Base-by-base conservation (phyloP, 2,329 filamentous ascomycete genomes). In the Coniella vitis region DNA sequence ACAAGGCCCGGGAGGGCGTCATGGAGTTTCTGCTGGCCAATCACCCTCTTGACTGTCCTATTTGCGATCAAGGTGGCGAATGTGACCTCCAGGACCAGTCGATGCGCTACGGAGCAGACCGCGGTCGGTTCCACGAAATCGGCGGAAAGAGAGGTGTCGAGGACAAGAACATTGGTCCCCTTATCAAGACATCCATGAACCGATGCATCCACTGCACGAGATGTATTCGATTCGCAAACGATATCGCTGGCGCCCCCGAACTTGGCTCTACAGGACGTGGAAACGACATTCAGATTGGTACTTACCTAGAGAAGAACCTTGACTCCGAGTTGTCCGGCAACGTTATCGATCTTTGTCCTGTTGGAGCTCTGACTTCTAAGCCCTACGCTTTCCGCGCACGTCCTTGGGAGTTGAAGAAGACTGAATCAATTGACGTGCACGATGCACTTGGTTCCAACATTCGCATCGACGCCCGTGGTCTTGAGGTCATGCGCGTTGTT, bases 151-250 rank as follows among this genome's bases (percentile, higher is more conserved):
- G 93, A 75, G 93, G 90, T 21, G 90, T 96, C 35, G 93, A 98
- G 74, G 93, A 98, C 71, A 98, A 98, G 80, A 97, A 98, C 70
- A 96, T 98, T 63, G 93, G 93, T 32, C 93, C 93, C 47, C 71
- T 98, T 59, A 87, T 98, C 73, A 98, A 98, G 81, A 98, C 93
- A 3, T 98, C 93, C 43, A 98, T 98, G 93, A 98, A 98, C 78
- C 82, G 93, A 67, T 98, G 93, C 71, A 98, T 98, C 63, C 93
- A 98, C 76, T 98, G 93, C 78, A 98, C 93, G 56, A 84, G 93
- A 63, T 98, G 93, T 71, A 83, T 98, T 60, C 90, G 93, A 64
- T 98, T 98, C 70, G 87, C 93, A 66, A 98, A 97, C 71, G 93
- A 98, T 63, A 78, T 98, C 62, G 93, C 93, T 54, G 93, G 93